phyloP scores from a whole-genome alignment of 176 grass and related monocot species.

The Oryza australiensis region DNA sequence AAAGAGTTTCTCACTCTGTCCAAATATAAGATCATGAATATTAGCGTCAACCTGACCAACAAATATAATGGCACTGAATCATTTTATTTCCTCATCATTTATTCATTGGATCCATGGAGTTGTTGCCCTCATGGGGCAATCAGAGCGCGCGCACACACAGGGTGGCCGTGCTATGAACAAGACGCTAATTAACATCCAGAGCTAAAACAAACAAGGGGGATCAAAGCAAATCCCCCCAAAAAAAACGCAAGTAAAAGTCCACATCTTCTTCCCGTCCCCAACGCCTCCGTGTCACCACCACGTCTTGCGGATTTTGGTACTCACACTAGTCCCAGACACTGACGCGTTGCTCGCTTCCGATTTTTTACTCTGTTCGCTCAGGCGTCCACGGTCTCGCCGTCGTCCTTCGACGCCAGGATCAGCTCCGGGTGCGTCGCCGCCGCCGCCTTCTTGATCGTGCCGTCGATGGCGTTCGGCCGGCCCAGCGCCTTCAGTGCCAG shows the following conservation, averaged over 20 bases:
- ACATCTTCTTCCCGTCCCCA: not conserved
- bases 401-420: slow-evolving; percentile 62
- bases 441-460: slow-evolving; percentile 37
- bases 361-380: slow-evolving; percentile 16
- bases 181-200: slow-evolving; percentile 7
- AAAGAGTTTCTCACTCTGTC: not conserved
- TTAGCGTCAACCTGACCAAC: not conserved
- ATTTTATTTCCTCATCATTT: slow-evolving; percentile 29
- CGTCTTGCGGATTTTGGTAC: not conserved
- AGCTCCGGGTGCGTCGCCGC: slow-evolving; percentile 50
- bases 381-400: slow-evolving; percentile 61
- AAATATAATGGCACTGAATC: not conserved
- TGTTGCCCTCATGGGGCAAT: not conserved
- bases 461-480: slow-evolving; percentile 86
- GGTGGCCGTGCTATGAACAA: slow-evolving; percentile 12
- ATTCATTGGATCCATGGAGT: slow-evolving; percentile 5
- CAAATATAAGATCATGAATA: not conserved
- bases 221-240: not conserved
- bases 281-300: not conserved
- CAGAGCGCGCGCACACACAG: not conserved
- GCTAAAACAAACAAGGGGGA: not conserved
- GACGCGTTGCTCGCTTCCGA: not conserved
- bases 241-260: not conserved
- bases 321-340: not conserved
- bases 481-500: slow-evolving; percentile 85